phyloP scores from a whole-genome alignment of 768 basidiomycete species.

The Porphyrellus cyaneotinctus region DNA sequence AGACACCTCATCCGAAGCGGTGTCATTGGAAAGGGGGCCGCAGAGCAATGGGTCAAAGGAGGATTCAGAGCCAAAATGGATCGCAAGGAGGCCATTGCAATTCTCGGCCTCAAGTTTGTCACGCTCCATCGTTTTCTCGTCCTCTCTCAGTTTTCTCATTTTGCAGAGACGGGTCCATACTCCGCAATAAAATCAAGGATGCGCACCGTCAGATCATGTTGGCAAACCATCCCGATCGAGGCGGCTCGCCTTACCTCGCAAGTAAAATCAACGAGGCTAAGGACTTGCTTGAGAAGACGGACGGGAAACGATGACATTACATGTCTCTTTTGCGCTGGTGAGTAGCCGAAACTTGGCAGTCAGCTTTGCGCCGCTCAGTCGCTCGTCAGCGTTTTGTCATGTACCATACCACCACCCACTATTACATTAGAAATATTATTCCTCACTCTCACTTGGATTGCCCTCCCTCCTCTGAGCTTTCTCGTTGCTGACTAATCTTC shows the following conservation, averaged over 20 bases:
- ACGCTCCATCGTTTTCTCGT: neutral
- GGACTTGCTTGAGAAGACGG: slow-evolving; percentile 81
- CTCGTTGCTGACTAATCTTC: slow-evolving; percentile 17
- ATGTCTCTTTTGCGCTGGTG: slow-evolving; percentile 7
- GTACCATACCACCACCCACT: slow-evolving; percentile 19
- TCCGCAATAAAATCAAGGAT: slow-evolving; percentile 84
- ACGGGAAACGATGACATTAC: slow-evolving; percentile 40
- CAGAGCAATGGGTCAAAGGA: slow-evolving; percentile 86
- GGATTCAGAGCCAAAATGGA: slow-evolving; percentile 98
- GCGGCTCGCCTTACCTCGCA: slow-evolving; percentile 96
- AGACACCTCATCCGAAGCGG: slow-evolving; percentile 67
- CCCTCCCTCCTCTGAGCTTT: neutral
- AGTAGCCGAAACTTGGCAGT: neutral
- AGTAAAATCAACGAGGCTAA: slow-evolving; percentile 99
- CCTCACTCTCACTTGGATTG: slow-evolving; percentile 9
- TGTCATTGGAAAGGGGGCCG: slow-evolving; percentile 51
- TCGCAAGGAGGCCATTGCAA: slow-evolving; percentile 83
- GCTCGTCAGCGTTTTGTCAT: neutral
- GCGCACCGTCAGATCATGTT: slow-evolving; percentile 97
- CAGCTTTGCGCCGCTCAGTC: slow-evolving; percentile 1
- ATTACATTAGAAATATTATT: slow-evolving; percentile 18
- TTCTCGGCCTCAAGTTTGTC: slow-evolving; percentile 89
- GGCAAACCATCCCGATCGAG: slow-evolving; percentile 97
- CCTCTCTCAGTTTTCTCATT: neutral
- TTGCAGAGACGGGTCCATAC: slow-evolving; percentile 70